phyloP scores from a whole-genome alignment of 2,329 filamentous ascomycete species.

The Daldinia sp. region DNA sequence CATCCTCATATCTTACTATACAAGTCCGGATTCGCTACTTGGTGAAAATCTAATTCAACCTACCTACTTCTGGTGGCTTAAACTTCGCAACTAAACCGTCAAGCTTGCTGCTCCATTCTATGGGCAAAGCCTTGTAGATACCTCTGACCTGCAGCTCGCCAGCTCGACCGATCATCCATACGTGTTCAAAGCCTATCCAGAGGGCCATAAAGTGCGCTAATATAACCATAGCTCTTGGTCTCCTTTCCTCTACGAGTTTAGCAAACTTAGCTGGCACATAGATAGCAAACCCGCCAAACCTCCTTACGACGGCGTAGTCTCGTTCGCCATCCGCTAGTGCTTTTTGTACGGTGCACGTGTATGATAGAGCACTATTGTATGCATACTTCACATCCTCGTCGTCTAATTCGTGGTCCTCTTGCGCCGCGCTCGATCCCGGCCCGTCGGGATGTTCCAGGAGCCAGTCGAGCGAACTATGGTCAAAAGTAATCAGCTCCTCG shows the following conservation, averaged over 20 bases:
- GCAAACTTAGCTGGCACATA: constrained; percentile 53
- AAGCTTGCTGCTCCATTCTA: constrained; percentile 54
- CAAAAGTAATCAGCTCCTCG: constrained; percentile 49
- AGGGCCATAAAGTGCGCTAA: constrained; percentile 56
- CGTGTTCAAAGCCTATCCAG: constrained; percentile 53
- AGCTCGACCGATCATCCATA: constrained; percentile 55
- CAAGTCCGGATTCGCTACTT: neutral
- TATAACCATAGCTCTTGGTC: constrained; percentile 54
- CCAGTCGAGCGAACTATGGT: constrained; percentile 52
- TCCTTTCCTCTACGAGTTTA: constrained; percentile 52
- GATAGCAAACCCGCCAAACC: constrained; percentile 54
- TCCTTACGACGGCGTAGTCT: constrained; percentile 50
- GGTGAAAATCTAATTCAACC: neutral
- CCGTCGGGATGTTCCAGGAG: constrained; percentile 52
- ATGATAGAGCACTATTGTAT: constrained; percentile 53
- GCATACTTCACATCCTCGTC: constrained; percentile 47
- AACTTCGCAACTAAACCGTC: constrained; percentile 51
- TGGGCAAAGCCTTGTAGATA: constrained; percentile 53
- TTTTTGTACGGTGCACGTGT: constrained; percentile 52
- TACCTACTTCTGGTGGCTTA: constrained; percentile 40
- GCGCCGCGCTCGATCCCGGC: constrained; percentile 42
- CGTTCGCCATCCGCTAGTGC: constrained; percentile 50
- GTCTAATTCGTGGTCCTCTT: constrained; percentile 50
- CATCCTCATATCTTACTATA: neutral
- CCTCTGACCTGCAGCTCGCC: constrained; percentile 54